Evolutionary conservation across 2,329 filamentous ascomycete genomes (phyloP).

Genomic region (Claviceps purpurea): DNA sequence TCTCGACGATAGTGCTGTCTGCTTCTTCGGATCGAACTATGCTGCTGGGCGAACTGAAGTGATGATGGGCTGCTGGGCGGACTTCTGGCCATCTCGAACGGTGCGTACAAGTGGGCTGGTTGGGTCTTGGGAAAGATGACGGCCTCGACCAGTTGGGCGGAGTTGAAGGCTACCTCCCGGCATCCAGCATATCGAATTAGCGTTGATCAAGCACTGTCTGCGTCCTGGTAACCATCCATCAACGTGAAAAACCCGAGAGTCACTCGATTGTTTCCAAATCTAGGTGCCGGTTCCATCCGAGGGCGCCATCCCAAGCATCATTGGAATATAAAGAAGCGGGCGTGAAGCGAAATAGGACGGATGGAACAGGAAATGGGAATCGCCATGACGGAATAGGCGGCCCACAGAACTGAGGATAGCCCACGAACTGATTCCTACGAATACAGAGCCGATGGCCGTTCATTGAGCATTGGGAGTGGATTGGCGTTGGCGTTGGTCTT

Average conservation of each 20-base stretch:
- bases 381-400: background rate
- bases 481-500: background rate
- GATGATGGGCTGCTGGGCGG: constrained; percentile 18
- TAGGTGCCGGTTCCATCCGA: background rate
- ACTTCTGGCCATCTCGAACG: background rate
- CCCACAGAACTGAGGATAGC: background rate
- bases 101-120: background rate
- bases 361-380: background rate
- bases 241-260: background rate
- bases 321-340: background rate
- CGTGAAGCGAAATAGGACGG: background rate
- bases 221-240: background rate
- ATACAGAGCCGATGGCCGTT: background rate
- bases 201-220: background rate
- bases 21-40: constrained; percentile 81
- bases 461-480: background rate
- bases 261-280: background rate
- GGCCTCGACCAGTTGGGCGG: background rate
- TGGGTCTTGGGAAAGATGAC: background rate
- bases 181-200: background rate
- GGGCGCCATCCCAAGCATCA: no score
- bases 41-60: constrained; percentile 63
- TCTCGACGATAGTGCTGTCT: constrained; percentile 54
- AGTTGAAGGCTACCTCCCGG: background rate
- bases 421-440: background rate